Base-by-base conservation (phyloP, 1,284 basidiomycete genomes). In the Ustilago esculenta region DNA sequence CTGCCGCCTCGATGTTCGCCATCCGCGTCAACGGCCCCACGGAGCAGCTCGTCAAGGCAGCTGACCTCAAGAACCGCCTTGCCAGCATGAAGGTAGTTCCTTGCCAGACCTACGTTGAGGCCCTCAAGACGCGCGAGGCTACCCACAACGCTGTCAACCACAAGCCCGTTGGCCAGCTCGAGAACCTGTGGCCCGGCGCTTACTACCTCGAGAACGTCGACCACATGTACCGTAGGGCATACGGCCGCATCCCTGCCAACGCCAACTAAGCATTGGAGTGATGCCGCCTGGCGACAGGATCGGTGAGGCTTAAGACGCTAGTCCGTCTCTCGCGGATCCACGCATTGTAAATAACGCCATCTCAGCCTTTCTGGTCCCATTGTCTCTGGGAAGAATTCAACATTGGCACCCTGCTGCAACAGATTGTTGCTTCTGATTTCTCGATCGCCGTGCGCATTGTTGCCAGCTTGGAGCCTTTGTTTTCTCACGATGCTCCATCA, bases 151-250 rank as follows among this genome's bases (percentile, higher is more conserved):
- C 92, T 20, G 88, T 88, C 59, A 86, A 90, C 78, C 98, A 92
- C 85, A 87, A 87, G 8, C 95, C 95, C 15, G 86, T 88, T 59
- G 95, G 95, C 55, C 89, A 88, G 29, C 84, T 95, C 67, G 90
- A 93, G 72, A 90, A 97, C 86, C 90, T 99, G 82, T 95, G 93
- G 91, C 90, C 91, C 3, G 92, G 92, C 41, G 86, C 90, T 21
- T 98, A 90, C 86, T 98, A 98, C 87, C 90, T 99, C 74, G 90
- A 91, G 75, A 88, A 87, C 81, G 90, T 97, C 76, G 95, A 99
- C 85, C 85, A 87, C 79, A 94, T 94, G 85, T 96, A 90, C 88
- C 87, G 96, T 78, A 88, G 95, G 81, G 92, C 90, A 82, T 98
- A 98, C 84, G 76, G 53, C 30, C 64, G 74, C 39, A 66, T 68